Base-by-base conservation (phyloP, 2,329 filamentous ascomycete genomes). In the Nigrospora sphaerica region DNA sequence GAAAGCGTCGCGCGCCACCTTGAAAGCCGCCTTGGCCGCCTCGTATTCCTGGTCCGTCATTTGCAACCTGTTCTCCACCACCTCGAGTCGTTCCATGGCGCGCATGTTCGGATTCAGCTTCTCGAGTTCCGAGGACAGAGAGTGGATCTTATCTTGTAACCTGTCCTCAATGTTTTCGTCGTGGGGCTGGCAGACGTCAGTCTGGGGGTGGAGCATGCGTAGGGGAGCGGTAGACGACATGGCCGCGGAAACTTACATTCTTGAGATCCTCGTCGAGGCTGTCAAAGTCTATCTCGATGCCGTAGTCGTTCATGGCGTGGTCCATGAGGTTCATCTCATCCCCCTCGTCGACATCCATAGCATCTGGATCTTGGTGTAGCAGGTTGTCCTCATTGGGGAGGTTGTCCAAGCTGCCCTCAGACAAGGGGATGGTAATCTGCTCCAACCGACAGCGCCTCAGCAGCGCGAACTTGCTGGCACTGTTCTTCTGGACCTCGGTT, bases 41-140 rank as follows among this genome's bases (percentile, higher is more conserved):
- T 95, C 89, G 60, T 91, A 97, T 56, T 96, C 91, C 56, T 88
- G 83, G 57, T 96, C 91, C 1, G 88, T 92, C 49, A 84, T 78
- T 53, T 88, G 84, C 19, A 96, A 83, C 50, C 91, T 84, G 44
- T 81, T 78, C 64, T 95, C 87, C 10, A 95, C 91, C 18, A 83
- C 85, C 61, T 93, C 88, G 6, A 98, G 76, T 42, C 92, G 87
- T 61, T 97, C 90, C 66, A 91, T 89, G 10, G 92, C 93, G 57
- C 92, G 88, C 81, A 95, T 95, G 65, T 98, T 97, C 23, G 93
- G 93, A 51, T 93, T 91, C 66, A 97, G 84, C 67, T 95, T 95
- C 62, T 95, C 90, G 17, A 98, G 80, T 56, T 95, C 88, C 32
- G 77, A 72, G 39, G 83, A 83, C 11, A 98, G 75, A 28, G 77